Evolutionary conservation across 2,329 filamentous ascomycete genomes (phyloP).

Genomic region (Ilyonectria mors-panacis): DNA sequence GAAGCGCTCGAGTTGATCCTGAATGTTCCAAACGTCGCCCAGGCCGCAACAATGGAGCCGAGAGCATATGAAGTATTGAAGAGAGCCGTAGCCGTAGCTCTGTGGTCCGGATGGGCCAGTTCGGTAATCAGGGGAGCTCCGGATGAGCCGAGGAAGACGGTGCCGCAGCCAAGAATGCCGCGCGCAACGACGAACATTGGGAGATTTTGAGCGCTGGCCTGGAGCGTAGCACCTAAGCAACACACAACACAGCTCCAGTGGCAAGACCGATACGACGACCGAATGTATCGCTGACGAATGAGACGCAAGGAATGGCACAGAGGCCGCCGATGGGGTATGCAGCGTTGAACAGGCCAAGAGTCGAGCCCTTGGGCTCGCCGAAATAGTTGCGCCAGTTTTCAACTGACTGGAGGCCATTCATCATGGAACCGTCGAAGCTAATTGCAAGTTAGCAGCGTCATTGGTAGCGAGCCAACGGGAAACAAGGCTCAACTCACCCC

Average conservation of each 20-base stretch:
- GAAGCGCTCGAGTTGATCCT: constrained; percentile 7
- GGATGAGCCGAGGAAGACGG: constrained; percentile 2
- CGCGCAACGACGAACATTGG: constrained; percentile 27
- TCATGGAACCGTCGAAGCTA: constrained; percentile 11
- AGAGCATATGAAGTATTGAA: constrained; percentile 26
- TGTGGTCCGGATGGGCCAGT: constrained; percentile 13
- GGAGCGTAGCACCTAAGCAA: constrained; percentile 18
- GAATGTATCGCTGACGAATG: constrained; percentile 4
- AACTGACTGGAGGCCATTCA: constrained; percentile 12
- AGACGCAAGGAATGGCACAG: constrained; percentile 1
- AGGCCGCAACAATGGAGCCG: constrained; percentile 24
- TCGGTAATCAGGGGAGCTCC: constrained; percentile 26
- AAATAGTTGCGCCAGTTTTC: constrained; percentile 13
- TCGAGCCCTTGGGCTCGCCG: constrained; percentile 12
- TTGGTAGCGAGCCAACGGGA: not conserved
- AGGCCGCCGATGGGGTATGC: constrained; percentile 18
- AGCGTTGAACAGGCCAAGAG: constrained; percentile 15
- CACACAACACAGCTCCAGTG: constrained; percentile 4
- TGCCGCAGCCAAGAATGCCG: constrained; percentile 21
- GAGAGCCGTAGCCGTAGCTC: constrained; percentile 17
- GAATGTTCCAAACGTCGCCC: constrained; percentile 28
- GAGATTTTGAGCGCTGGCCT: constrained; percentile 16
- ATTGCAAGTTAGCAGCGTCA: not conserved
- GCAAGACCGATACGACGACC: constrained; percentile 9
- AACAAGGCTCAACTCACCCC: not conserved